Conservation (phyloP, 495 filamentous ascomycete species). For the Aspergillus incahuasiensis region DNA sequence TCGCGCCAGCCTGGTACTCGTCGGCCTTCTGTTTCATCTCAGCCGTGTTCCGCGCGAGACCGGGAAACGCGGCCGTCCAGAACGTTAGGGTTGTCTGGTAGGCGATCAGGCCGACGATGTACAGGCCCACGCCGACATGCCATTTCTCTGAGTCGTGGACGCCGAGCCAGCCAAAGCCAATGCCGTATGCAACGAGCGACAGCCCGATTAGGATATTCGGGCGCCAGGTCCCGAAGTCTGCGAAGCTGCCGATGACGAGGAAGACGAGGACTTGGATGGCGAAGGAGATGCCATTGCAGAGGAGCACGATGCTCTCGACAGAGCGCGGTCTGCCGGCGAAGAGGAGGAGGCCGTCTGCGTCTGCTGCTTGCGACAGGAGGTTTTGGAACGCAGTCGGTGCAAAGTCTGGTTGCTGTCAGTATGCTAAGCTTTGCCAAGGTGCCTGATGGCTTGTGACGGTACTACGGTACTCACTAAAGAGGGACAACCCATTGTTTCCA, state of each 20-base stretch:
- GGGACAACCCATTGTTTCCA: constrained; percentile 60
- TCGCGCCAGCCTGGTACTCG: constrained; percentile 45
- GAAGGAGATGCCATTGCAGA: constrained; percentile 60
- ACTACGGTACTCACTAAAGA: constrained; percentile 47
- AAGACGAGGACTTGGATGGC: constrained; percentile 59
- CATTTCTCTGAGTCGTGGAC: constrained; percentile 53
- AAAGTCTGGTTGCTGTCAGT: constrained; percentile 41
- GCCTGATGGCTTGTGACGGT: constrained; percentile 5
- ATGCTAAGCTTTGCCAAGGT: constrained; percentile 4
- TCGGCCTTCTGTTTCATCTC: constrained; percentile 51
- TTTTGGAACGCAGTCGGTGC: constrained; percentile 64
- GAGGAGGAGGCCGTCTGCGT: constrained; percentile 39
- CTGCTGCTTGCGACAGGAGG: constrained; percentile 53
- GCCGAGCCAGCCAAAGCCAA: constrained; percentile 62
- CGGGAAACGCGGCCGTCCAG: constrained; percentile 63
- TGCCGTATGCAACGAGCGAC: constrained; percentile 53
- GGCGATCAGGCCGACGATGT: constrained; percentile 60
- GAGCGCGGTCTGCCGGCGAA: constrained; percentile 50
- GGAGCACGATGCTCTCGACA: constrained; percentile 57
- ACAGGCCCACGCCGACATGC: constrained; percentile 52
- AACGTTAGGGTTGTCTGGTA: constrained; percentile 64
- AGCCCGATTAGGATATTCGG: constrained; percentile 58
- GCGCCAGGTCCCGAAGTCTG: constrained; percentile 58
- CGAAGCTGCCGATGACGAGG: constrained; percentile 52
- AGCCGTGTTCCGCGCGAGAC: constrained; percentile 53